Base-by-base conservation (phyloP, 148 eudicot genomes). In the Chenopodium formosanum region DNA sequence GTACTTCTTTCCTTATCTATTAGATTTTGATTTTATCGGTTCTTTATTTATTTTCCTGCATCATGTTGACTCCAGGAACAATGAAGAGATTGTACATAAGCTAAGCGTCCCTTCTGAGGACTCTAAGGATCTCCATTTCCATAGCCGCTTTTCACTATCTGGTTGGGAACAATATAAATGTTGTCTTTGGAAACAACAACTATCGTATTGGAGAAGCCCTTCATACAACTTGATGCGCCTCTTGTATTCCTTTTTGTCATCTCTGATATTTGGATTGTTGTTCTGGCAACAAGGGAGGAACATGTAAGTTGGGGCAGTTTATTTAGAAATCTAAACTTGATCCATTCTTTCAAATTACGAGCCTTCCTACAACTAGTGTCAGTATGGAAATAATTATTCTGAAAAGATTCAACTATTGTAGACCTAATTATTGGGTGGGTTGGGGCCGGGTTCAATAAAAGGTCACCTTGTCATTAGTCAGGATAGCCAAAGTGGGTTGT, bases 161-260 rank as follows among this genome's bases (percentile, higher is more conserved):
- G 92, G 89, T 70, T 93, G 97, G 97, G 93, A 85, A 70, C 98
- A 94, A 62, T 94, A 88, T 83, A 91, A 83, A 84, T 84, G 89
- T 32, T 94, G 97, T 85, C 86, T 94, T 7, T 92, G 98, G 98
- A 94, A 92, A 86, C 94, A 86, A 48, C 79, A 89, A 72, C 84
- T 84, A 82, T 94, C 98, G 65, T 94, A 92, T 70, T 94, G 98
- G 98, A 90, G 98, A 89, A 94, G 87, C 82, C 97, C 98, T 72
- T 84, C 97, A 1, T 94, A 91, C 88, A 94, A 86, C 88, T 78
- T 92, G 82, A 79, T 22, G 76, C 95, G 95, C 47, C 70, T 76
- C 3, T 11, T 81, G 4, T 82, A 63, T 80, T 68, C 79, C 73
- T 76, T 91, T 31, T 11, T 89, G 14, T 47, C 90, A 25, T 88